Evolutionary conservation across 2,329 filamentous ascomycete genomes (phyloP).

Genomic region (Geoglossum cookeanum): DNA sequence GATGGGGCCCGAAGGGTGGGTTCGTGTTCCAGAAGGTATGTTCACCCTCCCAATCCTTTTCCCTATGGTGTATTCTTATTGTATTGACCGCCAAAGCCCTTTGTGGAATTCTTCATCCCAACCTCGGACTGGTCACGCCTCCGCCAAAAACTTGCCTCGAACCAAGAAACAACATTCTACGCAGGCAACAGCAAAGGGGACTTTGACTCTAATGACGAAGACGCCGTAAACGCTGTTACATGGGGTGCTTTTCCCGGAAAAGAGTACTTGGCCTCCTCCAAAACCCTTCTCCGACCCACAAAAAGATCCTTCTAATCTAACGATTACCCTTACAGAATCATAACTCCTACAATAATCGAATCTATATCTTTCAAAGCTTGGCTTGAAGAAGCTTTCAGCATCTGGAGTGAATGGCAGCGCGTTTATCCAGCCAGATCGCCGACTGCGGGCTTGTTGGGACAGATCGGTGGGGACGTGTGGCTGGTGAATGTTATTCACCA

Average conservation of each 20-base stretch:
- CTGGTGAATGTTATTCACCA: constrained; percentile 83
- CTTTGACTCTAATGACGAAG: constrained; percentile 47
- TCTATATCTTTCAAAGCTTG: constrained; percentile 85
- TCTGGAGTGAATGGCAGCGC: constrained; percentile 84
- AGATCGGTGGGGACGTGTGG: constrained; percentile 53
- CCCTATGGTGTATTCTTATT: background rate
- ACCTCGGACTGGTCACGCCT: constrained; percentile 50
- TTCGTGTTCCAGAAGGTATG: constrained; percentile 80
- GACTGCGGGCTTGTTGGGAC: constrained; percentile 51
- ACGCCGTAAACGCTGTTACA: constrained; percentile 77
- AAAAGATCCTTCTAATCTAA: background rate
- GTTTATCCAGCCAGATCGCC: constrained; percentile 61
- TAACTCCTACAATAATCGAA: constrained; percentile 92
- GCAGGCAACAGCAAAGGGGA: constrained; percentile 63
- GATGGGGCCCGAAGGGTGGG: constrained; percentile 81
- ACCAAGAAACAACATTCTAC: constrained; percentile 66
- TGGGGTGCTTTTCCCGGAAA: constrained; percentile 94
- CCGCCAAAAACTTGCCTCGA: constrained; percentile 42
- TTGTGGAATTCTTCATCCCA: constrained; percentile 89
- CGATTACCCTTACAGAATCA: constrained; percentile 33
- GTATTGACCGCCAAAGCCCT: constrained; percentile 31
- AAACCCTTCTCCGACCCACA: background rate
- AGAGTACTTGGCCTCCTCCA: constrained; percentile 27
- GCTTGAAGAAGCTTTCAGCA: constrained; percentile 88
- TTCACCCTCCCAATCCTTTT: background rate